A percentile compares a stretch with the other conserved stretches of the same genome.
These are phyloP conservation scores for Albatrellus ellisii DNA, from an alignment of 768 basidiomycete genomes.

Conservation along the genomic window DNA sequence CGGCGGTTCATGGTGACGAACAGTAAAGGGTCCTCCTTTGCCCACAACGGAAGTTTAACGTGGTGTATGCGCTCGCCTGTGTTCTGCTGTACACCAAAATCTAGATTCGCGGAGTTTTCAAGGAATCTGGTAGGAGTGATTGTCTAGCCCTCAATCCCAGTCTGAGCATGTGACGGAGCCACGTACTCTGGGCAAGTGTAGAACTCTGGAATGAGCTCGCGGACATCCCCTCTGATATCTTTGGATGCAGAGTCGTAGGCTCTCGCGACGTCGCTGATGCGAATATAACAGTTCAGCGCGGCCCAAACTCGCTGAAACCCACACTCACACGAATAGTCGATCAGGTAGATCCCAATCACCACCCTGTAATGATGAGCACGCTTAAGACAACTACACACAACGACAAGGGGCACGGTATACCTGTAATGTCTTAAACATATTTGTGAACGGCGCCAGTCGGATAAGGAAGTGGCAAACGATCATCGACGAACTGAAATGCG, in stretches of 20 bases:
- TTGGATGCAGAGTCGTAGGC: constrained; percentile 76
- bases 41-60: constrained; percentile 88
- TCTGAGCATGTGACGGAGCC: not conserved
- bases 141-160: not conserved
- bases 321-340: constrained; percentile 58
- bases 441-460: constrained; percentile 78
- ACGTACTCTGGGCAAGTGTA: constrained; percentile 71
- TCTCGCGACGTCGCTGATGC: constrained; percentile 59
- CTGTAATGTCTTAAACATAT: constrained; percentile 88
- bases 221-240: constrained; percentile 83
- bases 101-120: constrained; percentile 64
- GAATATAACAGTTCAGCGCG: constrained; percentile 6
- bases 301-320: not conserved
- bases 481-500: constrained; percentile 95
- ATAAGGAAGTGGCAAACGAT: constrained; percentile 93
- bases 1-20: constrained; percentile 71
- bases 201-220: constrained; percentile 88
- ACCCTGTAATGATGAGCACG: constrained; percentile 35
- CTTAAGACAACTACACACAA: not conserved
- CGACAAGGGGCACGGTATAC: constrained; percentile 18
- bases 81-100: constrained; percentile 64
- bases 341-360: constrained; percentile 94
- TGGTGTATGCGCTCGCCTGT: constrained; percentile 74
- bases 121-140: constrained; percentile 44
- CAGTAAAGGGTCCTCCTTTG: constrained; percentile 66